phyloP scores from a whole-genome alignment of 2,329 filamentous ascomycete species.

The Ceratocystis albifundus region DNA sequence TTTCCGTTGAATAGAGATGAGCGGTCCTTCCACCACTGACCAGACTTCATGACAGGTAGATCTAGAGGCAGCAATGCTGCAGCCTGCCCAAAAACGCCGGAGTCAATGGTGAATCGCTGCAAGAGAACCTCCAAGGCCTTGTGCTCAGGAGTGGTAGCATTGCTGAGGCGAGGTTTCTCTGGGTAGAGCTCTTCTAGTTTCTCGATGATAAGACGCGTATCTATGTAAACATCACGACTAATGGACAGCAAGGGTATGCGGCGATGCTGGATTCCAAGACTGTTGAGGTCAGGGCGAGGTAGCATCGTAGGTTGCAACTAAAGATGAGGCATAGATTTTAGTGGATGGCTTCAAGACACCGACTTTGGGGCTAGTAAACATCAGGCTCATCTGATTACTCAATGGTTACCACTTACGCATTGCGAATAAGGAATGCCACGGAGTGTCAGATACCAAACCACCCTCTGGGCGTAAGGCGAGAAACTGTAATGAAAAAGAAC shows the following conservation, averaged over 20 bases:
- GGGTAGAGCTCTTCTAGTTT: constrained; percentile 51
- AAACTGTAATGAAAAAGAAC: constrained; percentile 55
- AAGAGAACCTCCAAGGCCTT: constrained; percentile 36
- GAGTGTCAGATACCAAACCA: constrained; percentile 57
- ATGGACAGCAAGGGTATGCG: constrained; percentile 58
- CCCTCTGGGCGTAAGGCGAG: constrained; percentile 52
- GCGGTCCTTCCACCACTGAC: constrained; percentile 48
- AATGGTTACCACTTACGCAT: constrained; percentile 43
- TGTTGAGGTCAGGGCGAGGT: constrained; percentile 52
- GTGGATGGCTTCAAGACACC: neutral
- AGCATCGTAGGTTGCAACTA: constrained; percentile 55
- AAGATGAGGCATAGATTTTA: neutral
- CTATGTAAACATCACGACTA: constrained; percentile 55
- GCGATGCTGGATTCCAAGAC: constrained; percentile 53
- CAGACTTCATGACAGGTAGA: constrained; percentile 44
- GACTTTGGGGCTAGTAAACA: neutral
- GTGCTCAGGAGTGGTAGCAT: constrained; percentile 30
- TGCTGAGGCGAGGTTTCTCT: constrained; percentile 31
- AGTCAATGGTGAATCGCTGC: constrained; percentile 44
- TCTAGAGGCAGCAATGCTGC: constrained; percentile 46
- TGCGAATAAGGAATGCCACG: constrained; percentile 53
- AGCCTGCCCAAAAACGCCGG: constrained; percentile 43
- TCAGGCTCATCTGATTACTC: neutral
- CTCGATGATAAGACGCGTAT: constrained; percentile 55
- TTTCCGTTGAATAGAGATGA: constrained; percentile 31